Evolutionary conservation across 1,284 basidiomycete species (phyloP).

Genomic region (Ganoderma multipileum): DNA sequence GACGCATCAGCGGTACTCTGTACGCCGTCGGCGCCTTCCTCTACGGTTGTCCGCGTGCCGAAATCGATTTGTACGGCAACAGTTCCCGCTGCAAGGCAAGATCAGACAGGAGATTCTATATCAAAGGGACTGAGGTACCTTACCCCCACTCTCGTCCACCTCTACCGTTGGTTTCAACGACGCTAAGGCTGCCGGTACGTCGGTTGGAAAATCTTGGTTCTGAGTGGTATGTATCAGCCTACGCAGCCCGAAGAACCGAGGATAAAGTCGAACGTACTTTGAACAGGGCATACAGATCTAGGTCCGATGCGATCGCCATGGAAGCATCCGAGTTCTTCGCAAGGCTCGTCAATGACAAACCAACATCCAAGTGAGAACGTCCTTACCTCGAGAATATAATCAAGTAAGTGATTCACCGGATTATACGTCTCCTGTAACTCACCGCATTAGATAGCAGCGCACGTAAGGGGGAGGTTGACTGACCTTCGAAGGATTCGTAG

Average conservation of each 20-base stretch:
- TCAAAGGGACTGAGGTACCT: too few relatives aligned
- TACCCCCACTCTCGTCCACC: conserved; percentile 8
- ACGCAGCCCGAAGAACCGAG: not conserved
- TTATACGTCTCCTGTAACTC: not conserved
- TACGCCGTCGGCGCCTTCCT: not conserved
- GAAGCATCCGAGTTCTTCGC: not conserved
- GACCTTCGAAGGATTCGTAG: not conserved
- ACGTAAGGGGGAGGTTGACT: not conserved
- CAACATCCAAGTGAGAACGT: too few relatives aligned
- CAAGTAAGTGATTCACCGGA: conserved; percentile 12
- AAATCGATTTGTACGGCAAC: not conserved
- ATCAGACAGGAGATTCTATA: not conserved
- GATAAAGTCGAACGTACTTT: conserved; percentile 7
- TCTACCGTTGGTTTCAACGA: not conserved
- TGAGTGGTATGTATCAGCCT: not conserved
- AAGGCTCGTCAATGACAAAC: too few relatives aligned
- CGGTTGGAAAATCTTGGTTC: conserved; percentile 7
- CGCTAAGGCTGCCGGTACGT: not conserved
- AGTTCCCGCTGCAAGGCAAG: not conserved
- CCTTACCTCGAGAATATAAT: conserved; percentile 17
- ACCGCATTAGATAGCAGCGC: not conserved
- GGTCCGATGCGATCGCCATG: conserved; percentile 5
- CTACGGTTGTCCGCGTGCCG: not conserved
- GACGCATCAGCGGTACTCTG: not conserved
- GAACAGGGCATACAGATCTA: conserved; percentile 12